Evolutionary conservation across 75 land plant species (phyloP), one percentile per base, ranked within the genome.

Genomic region (Gnetum montanum): DNA sequence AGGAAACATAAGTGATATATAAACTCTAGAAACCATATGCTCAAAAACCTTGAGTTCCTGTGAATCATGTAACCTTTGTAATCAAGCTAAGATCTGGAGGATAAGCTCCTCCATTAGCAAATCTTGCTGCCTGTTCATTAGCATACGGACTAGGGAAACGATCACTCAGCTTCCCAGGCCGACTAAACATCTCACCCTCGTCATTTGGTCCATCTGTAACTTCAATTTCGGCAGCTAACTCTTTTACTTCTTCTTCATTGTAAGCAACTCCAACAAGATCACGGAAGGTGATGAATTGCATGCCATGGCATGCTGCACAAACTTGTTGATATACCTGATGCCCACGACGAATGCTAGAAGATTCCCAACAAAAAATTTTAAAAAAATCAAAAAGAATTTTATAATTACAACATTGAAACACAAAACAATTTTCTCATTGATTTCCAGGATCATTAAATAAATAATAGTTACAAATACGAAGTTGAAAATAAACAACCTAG

Each of bases 61-160:
- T n/a, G n/a, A n/a, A n/a, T n/a, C n/a, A n/a, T n/a, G n/a, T n/a
- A n/a, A 89, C 95, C 78, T 93, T 93, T 10, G 98, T 90, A 25
- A 93, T 89, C 33, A 93, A 70, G 54, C 98, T 93, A 31, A 93
- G 68, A 62, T 93, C 98, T 5, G 98, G 98, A 58, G 98, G 98
- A 75, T 93, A 93, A 18, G 98, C 98, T 31, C 98, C 96, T 49
- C 98, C 98, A 64, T 93, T 93, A 3, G 98, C 96, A 70, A 89
- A 89, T 60, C 98, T 70, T 48, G 98, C 98, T 4, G 98, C 98
- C 40, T 85, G 86, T 60, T 93, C 98, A 69, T 93, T 93, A 12
- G 98, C 24, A 73, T 93, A 93, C 31, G 98, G 98, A 50, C 58
- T 64, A 33, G 90, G 98, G 46, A 93, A 80, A 43, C 85, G 96